phyloP scores from a whole-genome alignment of 306 rosid genomes.

The Erythrophleum fordii region DNA sequence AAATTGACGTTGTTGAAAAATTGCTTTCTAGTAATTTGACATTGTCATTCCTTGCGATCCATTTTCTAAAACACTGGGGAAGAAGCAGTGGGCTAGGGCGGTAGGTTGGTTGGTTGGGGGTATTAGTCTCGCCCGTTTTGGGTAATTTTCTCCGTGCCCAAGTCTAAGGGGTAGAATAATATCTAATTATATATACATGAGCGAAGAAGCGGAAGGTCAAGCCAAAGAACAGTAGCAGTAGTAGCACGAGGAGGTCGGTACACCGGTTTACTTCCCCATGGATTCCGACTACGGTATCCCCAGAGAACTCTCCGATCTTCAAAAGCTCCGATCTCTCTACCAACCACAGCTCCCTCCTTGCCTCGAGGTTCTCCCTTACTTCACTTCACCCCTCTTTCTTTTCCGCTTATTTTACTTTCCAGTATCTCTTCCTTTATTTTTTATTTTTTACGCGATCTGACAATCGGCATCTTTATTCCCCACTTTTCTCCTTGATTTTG shows the following conservation, averaged over 20 bases:
- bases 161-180: not conserved
- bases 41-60: not conserved
- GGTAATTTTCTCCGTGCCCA: not conserved
- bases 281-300: constrained; percentile 81
- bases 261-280: constrained; percentile 36
- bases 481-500: not conserved
- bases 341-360: constrained; percentile 75
- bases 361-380: constrained; percentile 52
- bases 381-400: not conserved
- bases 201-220: not conserved
- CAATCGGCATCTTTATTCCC: not conserved
- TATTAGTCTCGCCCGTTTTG: not conserved
- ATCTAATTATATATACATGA: not conserved
- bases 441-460: not conserved
- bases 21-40: not conserved
- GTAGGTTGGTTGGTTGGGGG: constrained; percentile 7
- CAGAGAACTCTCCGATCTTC: constrained; percentile 76
- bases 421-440: not conserved
- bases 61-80: not conserved
- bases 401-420: not conserved
- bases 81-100: not conserved
- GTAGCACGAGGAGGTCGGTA: not conserved
- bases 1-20: not conserved
- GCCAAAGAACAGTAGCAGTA: not conserved
- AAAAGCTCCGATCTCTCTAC: constrained; percentile 59